phyloP scores from a whole-genome alignment of 805 yeast genomes.

The Helenozyma baotianmanensis region DNA sequence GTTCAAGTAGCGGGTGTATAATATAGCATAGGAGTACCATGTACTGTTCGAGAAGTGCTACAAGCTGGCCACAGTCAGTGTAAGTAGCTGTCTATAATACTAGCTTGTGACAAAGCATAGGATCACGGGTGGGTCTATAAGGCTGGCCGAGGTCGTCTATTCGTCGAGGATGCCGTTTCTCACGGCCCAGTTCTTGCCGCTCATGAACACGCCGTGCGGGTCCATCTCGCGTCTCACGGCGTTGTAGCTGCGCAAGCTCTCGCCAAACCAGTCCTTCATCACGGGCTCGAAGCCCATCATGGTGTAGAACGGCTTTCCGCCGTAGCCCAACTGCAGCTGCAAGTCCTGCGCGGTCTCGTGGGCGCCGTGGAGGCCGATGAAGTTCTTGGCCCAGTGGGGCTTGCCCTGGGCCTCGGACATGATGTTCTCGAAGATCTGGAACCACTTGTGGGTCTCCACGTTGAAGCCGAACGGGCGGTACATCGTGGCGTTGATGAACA shows the following conservation, averaged over 20 bases:
- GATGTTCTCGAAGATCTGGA: conserved; percentile 71
- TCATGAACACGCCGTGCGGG: conserved; percentile 76
- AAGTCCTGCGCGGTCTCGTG: conserved; percentile 31
- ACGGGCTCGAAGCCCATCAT: conserved; percentile 76
- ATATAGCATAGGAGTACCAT: neutral
- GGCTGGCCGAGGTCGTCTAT: conserved; percentile 5
- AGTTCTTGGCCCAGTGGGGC: conserved; percentile 99
- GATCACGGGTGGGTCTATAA: too few species aligned
- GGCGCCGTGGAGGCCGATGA: conserved; percentile 54
- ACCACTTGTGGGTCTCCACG: conserved; percentile 79
- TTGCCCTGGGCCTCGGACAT: conserved; percentile 78
- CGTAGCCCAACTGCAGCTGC: conserved; percentile 34
- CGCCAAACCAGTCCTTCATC: conserved; percentile 77
- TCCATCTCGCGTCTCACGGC: conserved; percentile 63
- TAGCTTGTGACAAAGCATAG: too few species aligned
- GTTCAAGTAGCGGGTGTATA: conserved; percentile 41
- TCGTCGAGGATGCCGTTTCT: conserved; percentile 66
- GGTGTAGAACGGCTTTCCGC: conserved; percentile 52
- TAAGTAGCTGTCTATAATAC: neutral
- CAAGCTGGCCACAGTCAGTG: neutral
- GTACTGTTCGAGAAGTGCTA: neutral
- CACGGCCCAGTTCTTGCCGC: conserved; percentile 74
- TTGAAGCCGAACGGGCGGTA: conserved; percentile 85
- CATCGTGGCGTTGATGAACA: conserved; percentile 91
- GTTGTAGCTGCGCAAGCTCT: conserved; percentile 58